Base-by-base conservation (phyloP, 192 early-diverging fungal genomes). In the Backusella sp. region DNA sequence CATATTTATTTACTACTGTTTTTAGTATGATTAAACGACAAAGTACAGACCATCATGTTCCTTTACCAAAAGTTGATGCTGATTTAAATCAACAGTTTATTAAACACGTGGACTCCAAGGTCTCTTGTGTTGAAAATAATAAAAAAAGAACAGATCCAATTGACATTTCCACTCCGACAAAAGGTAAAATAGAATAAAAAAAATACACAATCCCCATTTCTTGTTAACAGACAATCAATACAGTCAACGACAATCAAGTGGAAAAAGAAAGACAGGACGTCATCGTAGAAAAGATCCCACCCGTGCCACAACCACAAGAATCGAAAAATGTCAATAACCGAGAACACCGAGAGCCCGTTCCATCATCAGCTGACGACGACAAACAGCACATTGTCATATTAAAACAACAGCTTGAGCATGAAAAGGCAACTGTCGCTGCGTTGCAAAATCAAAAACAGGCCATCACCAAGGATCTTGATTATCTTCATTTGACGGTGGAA, bases 371-470 rank as follows among this genome's bases (percentile, higher is more conserved):
- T 62, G 56, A 62, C 12, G 56, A 62, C 26, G 56, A 62, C 14
- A 62, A 62, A 62, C 56, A 28, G 26, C 9, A 62, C 28, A 62
- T 62, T 14, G 26, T 28, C 2, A 26, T 11, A 9, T 62, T 62
- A 28, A 62, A 62, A 62, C 9, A 62, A 28, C 73, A 68, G 21
- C 52, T 79, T 9, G 26, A 72, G 8, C 68, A 39, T n/a, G 76
- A 81, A 42, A 32, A 35, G 12, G 67, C 76, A 1, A 69, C 77
- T 3, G 62, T 70, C 6, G n/a, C 14, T 6, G 76, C 75, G 4
- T 39, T 81, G 35, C 80, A 81, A 66, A 73, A 76, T 11, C 80
- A 81, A 32, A 81, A 81, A 74, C 66, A 76, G 46, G 80, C 80
- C 19, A 77, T 81, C 34, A 34, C 73, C 6, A 77, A 75, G 41